Base-by-base conservation (phyloP, 2,329 filamentous ascomycete species). In the Beauveria pseudobassiana region DNA sequence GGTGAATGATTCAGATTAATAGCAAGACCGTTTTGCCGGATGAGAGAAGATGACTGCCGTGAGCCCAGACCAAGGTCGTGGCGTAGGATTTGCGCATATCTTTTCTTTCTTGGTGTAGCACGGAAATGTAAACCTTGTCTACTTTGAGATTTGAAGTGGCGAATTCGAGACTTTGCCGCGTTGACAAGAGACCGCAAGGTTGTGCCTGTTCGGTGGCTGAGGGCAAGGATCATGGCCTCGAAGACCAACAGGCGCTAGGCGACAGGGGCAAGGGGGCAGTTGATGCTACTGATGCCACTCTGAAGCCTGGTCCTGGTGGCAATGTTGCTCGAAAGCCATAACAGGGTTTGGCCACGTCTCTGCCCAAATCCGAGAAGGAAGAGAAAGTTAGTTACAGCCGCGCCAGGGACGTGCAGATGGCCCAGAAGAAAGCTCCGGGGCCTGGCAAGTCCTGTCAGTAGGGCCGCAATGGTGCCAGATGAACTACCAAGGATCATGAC, bases 161-260 rank as follows among this genome's bases (percentile, higher is more conserved):
- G 45, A 59, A 52, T 51, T 43, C 57, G 26, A 50, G 48, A 34
- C 57, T 50, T 50, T 59, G 46, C 45, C 46, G 46, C 46, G 46
- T 48, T 52, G 48, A 43, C 38, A 42, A 49, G 38, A 52, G 46
- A 43, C 48, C 20, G 38, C 26, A 20, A 28, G 28, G 48, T 38
- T 8, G 56, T 52, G 38, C 28, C 43, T 24, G 42, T 40, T 42
- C 20, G 26, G 30, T 59, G 55, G 55, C 46, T 50, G 28, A 28
- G 20, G n/a, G 42, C 30, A 50, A 18, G 45, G 45, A 42, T 50
- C 30, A 28, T 26, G 9, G 20, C 28, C 30, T 50, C 20, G 30
- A 59, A 22, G 55, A 59, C 55, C 55, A 51, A 59, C 55, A 59
- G n/a, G 34, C 45, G 55, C 55, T 58, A 58, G 46, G 22, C 20